phyloP scores from a whole-genome alignment of 352 stramenopile species.

The Globisporangium okanoganense region DNA sequence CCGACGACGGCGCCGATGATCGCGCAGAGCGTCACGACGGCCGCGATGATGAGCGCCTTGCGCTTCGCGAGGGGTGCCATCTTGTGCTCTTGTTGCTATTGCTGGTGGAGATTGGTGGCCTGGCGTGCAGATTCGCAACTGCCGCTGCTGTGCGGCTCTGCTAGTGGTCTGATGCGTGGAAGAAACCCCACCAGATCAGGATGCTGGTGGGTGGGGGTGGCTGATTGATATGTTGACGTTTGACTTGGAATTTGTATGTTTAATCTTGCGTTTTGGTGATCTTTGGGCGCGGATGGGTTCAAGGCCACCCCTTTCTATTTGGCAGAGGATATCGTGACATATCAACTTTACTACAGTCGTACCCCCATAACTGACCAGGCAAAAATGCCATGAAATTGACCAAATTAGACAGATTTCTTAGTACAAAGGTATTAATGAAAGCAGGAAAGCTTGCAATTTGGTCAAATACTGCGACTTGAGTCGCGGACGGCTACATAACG shows the following conservation, averaged over 20 bases:
- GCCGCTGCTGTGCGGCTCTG: neutral
- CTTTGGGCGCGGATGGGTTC: neutral
- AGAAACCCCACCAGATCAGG: neutral
- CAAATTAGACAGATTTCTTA: too few species aligned
- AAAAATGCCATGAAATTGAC: too few species aligned
- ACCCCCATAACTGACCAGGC: too few species aligned
- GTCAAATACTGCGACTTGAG: too few species aligned
- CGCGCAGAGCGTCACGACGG: constrained; percentile 38
- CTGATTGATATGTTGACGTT: neutral
- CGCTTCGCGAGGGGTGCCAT: constrained; percentile 20
- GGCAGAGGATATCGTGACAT: neutral
- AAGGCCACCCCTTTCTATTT: neutral
- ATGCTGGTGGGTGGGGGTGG: neutral
- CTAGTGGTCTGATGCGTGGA: neutral
- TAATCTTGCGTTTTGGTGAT: neutral
- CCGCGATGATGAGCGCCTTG: constrained; percentile 35
- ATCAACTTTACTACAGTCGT: too few species aligned
- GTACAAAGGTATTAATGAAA: too few species aligned
- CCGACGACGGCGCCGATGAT: constrained; percentile 41
- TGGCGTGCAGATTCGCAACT: constrained; percentile 13
- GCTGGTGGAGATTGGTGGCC: neutral
- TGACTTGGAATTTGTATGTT: neutral
- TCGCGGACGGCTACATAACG: too few species aligned
- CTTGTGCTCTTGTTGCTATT: constrained; percentile 6
- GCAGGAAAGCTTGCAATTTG: too few species aligned